These are phyloP conservation scores for Brasenia schreberi DNA, from an alignment of 164 flowering plant genomes.

Conservation along the genomic window DNA sequence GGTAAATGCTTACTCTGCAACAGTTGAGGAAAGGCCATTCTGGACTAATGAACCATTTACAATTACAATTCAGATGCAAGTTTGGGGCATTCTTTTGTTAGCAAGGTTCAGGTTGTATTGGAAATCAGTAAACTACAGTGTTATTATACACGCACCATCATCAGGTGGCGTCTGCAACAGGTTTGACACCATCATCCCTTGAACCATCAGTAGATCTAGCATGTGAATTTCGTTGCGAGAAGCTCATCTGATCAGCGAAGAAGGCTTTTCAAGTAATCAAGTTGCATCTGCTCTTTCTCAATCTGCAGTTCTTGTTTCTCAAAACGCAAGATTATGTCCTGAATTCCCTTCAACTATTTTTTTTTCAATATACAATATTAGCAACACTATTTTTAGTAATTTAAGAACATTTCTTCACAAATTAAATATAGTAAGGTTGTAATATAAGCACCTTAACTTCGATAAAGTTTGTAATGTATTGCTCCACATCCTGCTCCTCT, in stretches of 20 bases:
- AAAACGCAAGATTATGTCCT: conserved; percentile 42
- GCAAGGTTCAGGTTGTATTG: too few relatives aligned
- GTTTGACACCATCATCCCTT: conserved; percentile 16
- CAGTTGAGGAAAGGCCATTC: too few relatives aligned
- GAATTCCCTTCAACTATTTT: conserved; percentile 58
- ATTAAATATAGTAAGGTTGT: neutral
- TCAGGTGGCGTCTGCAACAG: conserved; percentile 11
- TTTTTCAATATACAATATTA: neutral
- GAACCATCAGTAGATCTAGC: conserved; percentile 12
- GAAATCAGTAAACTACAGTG: too few relatives aligned
- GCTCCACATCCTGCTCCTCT: conserved; percentile 58
- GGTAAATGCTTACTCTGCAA: too few relatives aligned
- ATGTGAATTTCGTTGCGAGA: conserved; percentile 32
- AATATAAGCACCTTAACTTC: conserved; percentile 48
- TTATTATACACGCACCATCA: too few relatives aligned
- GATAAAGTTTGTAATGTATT: conserved; percentile 37
- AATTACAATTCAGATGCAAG: too few relatives aligned
- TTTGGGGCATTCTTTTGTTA: too few relatives aligned
- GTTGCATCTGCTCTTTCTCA: conserved; percentile 62
- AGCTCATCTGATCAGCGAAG: conserved; percentile 58
- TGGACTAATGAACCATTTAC: too few relatives aligned
- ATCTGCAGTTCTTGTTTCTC: conserved; percentile 55
- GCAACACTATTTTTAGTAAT: neutral
- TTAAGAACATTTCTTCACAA: neutral
- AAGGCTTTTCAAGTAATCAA: conserved; percentile 41